Evolutionary conservation across 176 grass and related monocot genomes (phyloP).

Genomic region (Dactylis glomerata): DNA sequence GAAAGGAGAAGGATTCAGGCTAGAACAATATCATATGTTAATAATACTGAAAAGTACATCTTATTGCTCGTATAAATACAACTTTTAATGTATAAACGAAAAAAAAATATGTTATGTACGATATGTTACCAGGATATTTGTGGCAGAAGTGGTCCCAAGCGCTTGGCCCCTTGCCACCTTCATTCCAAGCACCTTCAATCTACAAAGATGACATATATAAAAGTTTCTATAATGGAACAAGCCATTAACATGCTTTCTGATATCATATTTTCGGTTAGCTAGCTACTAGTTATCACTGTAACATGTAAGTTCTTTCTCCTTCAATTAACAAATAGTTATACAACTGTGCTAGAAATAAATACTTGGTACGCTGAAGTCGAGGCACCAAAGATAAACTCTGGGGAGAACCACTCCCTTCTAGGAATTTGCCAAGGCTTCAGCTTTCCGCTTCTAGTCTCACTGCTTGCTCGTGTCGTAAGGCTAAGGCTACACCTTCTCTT

Average conservation of each 20-base stretch:
- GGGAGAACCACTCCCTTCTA: neutral
- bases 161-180: neutral
- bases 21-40: neutral
- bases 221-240: neutral
- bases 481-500: neutral
- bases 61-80: neutral
- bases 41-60: neutral
- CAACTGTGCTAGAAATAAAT: too few relatives aligned
- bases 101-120: neutral
- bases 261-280: neutral
- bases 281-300: neutral
- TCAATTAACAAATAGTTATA: too few relatives aligned
- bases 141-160: neutral
- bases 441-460: neutral
- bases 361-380: neutral
- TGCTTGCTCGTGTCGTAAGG: neutral
- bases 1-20: neutral
- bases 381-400: neutral
- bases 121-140: neutral
- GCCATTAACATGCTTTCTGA: neutral
- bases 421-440: neutral
- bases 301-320: too few relatives aligned
- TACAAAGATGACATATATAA: neutral
- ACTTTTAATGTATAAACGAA: neutral
- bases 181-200: conserved; percentile 10